Base-by-base conservation (phyloP, 106 monocot genomes). In the Allium cepa region DNA sequence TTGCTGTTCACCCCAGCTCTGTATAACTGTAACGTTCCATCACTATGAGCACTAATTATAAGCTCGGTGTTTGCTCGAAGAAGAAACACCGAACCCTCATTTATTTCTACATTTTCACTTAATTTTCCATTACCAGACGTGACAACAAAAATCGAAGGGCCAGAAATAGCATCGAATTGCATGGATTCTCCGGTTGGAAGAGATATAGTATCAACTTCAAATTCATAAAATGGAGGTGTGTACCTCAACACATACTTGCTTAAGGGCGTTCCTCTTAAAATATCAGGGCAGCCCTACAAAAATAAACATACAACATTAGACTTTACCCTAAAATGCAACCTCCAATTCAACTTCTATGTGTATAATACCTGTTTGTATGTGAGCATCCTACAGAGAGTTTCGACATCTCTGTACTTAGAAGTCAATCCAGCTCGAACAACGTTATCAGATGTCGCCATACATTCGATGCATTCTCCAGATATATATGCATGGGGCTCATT, bases 401-500 rank as follows among this genome's bases (percentile, higher is more conserved):
- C 74, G 15, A 97, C 92, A 74, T 97, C 96, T 18, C 83, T 78
- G 53, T 74, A 92, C 71, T 97, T 97, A 7, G 96, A 86, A 61
- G 96, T 97, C 60, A 97, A 73, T 45, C 96, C 96, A 68, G 96
- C 96, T 74, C 96, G 86, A 11, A 97, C 96, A 59, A 97, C 96
- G 82, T 97, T 97, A 45, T 97, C 96, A 51, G 96, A 97, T 50
- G 96, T 86, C 26, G 96, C 96, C 96, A 97, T 97, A 60, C 92
- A 92, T 71, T 97, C 92, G 10, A 97, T 73, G 59, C 96, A 97
- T 66, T 97, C 96, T 11, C 96, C 96, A 66, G 78, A 88, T 57
- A 97, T 49, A 76, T 97, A 97, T 58, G 92, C 96, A 80, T 97
- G 96, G 46, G 96, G 96, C 61, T 92, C 96, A 80, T 97, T 97